These are phyloP conservation scores for Populus tremula DNA, from an alignment of 345 rosid genomes.

Conservation along the genomic window DNA sequence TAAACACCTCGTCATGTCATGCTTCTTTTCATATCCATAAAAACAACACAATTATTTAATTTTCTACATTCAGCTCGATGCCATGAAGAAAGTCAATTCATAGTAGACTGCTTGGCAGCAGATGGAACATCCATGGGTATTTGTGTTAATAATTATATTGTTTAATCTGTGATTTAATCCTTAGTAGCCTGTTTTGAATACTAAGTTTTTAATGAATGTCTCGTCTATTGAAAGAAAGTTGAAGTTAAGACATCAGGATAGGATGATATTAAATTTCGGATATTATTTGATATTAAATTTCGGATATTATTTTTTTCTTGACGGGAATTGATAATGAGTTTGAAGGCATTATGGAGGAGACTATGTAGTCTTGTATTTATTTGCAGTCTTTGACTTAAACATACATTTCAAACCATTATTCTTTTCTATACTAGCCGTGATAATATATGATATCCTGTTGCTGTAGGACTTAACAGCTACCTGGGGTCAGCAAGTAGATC, in stretches of 20 bases:
- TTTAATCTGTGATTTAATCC: not conserved
- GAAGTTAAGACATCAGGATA: not conserved
- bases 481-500: slow-evolving; percentile 81
- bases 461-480: slow-evolving; percentile 59
- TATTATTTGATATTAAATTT: too few species aligned
- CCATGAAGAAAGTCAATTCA: not conserved
- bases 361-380: not conserved
- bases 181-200: not conserved
- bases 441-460: slow-evolving; percentile 22
- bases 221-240: not conserved
- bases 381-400: not conserved
- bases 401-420: not conserved
- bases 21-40: slow-evolving; percentile 9
- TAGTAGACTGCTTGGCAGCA: not conserved
- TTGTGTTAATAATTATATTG: not conserved
- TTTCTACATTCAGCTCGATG: not conserved
- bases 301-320: not conserved
- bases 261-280: not conserved
- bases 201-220: not conserved
- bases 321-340: not conserved
- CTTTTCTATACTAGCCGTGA: slow-evolving; percentile 7
- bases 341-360: not conserved
- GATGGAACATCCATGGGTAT: not conserved
- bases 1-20: not conserved
- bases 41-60: not conserved